Conservation (phyloP, 2,329 filamentous ascomycete genomes). For the Diaporthe citri region DNA sequence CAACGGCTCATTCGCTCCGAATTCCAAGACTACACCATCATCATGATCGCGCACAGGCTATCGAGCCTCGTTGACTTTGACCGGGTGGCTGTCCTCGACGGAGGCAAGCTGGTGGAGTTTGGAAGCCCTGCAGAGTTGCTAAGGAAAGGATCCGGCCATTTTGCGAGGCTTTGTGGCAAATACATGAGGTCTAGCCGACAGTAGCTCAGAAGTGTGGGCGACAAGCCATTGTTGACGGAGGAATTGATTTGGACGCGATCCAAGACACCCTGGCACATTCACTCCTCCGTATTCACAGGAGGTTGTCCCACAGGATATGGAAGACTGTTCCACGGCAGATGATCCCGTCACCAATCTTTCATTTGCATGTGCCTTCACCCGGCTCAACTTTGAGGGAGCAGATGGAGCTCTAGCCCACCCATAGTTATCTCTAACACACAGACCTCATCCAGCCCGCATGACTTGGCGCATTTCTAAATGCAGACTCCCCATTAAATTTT, state of each 20-base stretch:
- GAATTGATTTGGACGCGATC: background rate
- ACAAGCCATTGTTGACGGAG: background rate
- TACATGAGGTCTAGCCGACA: background rate
- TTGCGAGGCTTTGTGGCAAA: background rate
- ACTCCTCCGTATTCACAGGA: background rate
- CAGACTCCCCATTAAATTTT: too few relatives aligned
- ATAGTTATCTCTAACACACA: too few relatives aligned
- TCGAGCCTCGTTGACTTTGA: slow-evolving; percentile 62
- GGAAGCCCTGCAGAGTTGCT: slow-evolving; percentile 45
- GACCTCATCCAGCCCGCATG: too few relatives aligned
- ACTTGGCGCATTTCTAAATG: too few relatives aligned
- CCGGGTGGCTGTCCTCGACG: slow-evolving; percentile 61
- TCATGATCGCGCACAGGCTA: slow-evolving; percentile 49
- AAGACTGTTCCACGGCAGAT: too few relatives aligned
- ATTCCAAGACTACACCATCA: slow-evolving; percentile 60
- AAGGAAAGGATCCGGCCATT: slow-evolving; percentile 15
- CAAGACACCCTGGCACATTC: background rate
- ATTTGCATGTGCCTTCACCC: too few relatives aligned
- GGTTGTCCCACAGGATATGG: background rate
- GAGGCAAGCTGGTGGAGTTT: slow-evolving; percentile 58
- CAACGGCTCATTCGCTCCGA: slow-evolving; percentile 45
- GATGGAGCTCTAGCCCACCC: too few relatives aligned
- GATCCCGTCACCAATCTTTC: too few relatives aligned
- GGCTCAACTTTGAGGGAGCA: too few relatives aligned
- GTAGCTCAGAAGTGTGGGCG: background rate